Conservation (phyloP, 441 rosid species). For the Populus hybrid region DNA sequence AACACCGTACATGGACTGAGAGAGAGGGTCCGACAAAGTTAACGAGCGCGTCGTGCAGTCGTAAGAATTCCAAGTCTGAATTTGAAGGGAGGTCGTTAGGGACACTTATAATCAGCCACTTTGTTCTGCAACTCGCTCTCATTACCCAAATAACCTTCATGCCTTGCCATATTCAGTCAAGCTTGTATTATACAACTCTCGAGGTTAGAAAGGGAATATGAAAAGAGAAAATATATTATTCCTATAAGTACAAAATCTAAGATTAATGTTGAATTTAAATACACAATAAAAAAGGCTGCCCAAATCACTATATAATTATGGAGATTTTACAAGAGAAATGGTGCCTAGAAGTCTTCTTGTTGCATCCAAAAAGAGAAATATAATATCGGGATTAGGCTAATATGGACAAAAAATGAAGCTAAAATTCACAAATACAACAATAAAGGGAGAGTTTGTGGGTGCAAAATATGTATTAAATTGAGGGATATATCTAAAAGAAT, state of each 20-base stretch:
- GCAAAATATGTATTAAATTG: neutral
- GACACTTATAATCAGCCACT: neutral
- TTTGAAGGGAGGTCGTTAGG: neutral
- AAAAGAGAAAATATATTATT: too few relatives aligned
- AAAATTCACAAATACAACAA: neutral
- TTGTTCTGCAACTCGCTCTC: neutral
- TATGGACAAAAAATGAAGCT: neutral
- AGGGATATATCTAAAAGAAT: neutral
- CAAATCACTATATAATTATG: too few relatives aligned
- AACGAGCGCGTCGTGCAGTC: slow-evolving; percentile 26
- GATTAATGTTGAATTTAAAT: too few relatives aligned
- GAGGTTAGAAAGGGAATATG: neutral
- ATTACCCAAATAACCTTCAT: neutral
- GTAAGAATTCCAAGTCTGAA: slow-evolving; percentile 1
- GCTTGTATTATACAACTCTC: neutral
- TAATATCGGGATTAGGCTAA: too few relatives aligned
- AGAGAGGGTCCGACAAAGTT: slow-evolving; percentile 16
- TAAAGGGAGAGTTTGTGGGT: neutral
- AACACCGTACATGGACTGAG: slow-evolving; percentile 17
- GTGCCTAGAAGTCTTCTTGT: neutral
- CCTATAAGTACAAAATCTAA: too few relatives aligned
- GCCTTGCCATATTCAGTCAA: neutral
- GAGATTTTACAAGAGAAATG: neutral
- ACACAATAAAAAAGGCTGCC: neutral
- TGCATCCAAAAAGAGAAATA: too few relatives aligned